A percentile compares a stretch with the other conserved stretches of the same genome.
phyloP scores from a whole-genome alignment of 345 rosid genomes.

The Trapa bicornis region DNA sequence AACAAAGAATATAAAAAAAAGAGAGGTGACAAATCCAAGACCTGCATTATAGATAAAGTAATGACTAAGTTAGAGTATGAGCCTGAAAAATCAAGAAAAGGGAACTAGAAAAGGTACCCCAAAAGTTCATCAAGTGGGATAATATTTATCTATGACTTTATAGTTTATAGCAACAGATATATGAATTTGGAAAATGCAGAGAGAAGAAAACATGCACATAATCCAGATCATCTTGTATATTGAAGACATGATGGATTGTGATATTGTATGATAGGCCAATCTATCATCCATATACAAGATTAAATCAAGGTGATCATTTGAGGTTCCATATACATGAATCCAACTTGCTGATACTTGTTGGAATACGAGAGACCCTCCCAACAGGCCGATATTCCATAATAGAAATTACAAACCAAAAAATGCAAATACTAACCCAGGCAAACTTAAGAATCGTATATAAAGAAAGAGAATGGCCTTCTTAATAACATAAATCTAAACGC shows the following conservation, averaged over 20 bases:
- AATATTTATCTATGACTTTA: not conserved
- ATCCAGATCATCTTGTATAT: not conserved
- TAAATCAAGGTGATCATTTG: not conserved
- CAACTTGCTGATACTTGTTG: not conserved
- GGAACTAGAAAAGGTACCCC: not conserved
- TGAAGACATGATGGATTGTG: not conserved
- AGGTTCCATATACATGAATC: not conserved
- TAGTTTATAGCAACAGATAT: not conserved
- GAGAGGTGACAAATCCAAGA: conserved; percentile 71
- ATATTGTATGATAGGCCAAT: not conserved
- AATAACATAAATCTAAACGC: not conserved
- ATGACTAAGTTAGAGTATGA: not conserved
- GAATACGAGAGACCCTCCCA: not conserved
- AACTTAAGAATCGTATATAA: not conserved
- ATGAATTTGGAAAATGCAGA: not conserved
- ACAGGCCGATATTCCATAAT: not conserved
- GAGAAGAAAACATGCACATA: not conserved
- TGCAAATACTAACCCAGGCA: not conserved
- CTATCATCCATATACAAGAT: not conserved
- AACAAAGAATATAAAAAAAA: conserved; percentile 55
- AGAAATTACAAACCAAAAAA: not conserved
- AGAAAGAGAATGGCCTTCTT: not conserved
- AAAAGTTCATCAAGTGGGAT: not conserved
- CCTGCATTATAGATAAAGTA: conserved; percentile 31
- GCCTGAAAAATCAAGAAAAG: not conserved